phyloP scores from a whole-genome alignment of 345 rosid species.

The Dipteronia sinensis region DNA sequence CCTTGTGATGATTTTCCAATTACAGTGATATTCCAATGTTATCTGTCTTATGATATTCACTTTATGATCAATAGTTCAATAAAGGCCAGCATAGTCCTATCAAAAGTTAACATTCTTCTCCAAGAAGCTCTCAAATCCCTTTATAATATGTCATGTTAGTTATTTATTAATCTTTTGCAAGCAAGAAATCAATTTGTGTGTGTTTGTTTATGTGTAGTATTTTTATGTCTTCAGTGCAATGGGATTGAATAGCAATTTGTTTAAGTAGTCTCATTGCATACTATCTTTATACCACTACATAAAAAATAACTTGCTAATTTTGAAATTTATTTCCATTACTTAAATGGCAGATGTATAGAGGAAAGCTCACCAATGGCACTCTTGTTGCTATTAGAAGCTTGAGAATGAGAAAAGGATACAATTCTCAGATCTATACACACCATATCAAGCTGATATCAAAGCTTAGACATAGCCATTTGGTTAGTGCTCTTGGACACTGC shows the following conservation, averaged over 20 bases:
- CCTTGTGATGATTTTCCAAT: background rate
- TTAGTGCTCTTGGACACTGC: constrained; percentile 70
- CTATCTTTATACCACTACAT: background rate
- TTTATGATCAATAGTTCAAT: background rate
- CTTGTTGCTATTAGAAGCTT: constrained; percentile 43
- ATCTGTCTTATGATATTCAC: too few relatives aligned
- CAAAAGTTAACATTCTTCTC: too few relatives aligned
- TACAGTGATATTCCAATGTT: background rate
- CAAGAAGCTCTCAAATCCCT: too few relatives aligned
- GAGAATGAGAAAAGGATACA: constrained; percentile 39
- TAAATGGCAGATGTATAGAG: constrained; percentile 46
- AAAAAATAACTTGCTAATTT: background rate
- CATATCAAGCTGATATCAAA: constrained; percentile 56
- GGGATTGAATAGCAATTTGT: too few relatives aligned
- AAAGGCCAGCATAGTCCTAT: background rate
- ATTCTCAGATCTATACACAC: constrained; percentile 37
- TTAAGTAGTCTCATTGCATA: background rate
- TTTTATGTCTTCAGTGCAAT: too few relatives aligned
- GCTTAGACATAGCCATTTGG: constrained; percentile 58
- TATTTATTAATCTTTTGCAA: background rate
- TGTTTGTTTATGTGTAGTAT: too few relatives aligned
- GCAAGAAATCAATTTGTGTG: too few relatives aligned
- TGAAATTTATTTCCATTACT: background rate
- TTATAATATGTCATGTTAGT: too few relatives aligned
- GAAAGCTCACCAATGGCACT: constrained; percentile 44